Conservation (phyloP, 139 green algal species). For the Edaphochlamys debaryana region DNA sequence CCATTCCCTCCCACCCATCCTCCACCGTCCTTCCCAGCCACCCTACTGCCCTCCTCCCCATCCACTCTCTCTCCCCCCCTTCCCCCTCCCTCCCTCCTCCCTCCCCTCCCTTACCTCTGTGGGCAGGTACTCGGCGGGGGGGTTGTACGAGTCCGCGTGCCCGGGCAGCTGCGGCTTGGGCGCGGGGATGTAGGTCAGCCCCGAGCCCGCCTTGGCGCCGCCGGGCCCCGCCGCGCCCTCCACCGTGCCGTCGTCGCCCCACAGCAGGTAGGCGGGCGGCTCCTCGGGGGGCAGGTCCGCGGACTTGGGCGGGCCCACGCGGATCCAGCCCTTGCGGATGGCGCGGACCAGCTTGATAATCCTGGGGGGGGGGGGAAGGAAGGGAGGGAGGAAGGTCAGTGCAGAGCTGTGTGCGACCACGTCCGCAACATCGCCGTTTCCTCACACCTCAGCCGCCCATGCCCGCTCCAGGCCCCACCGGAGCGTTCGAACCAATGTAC, state of each 20-base stretch:
- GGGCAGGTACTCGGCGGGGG: slow-evolving; percentile 93
- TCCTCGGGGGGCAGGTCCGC: slow-evolving; percentile 91
- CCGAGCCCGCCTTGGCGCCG: slow-evolving; percentile 71
- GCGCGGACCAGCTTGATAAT: slow-evolving; percentile 82
- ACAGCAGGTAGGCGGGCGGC: slow-evolving; percentile 88
- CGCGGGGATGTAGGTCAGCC: slow-evolving; percentile 92
- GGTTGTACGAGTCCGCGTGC: slow-evolving; percentile 97
- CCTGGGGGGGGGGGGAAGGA: slow-evolving; percentile 28
- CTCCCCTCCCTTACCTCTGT: slow-evolving; percentile 69
- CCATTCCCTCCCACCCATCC: too few species aligned
- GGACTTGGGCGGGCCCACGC: slow-evolving; percentile 50
- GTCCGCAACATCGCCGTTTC: too few species aligned
- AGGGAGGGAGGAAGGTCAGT: background rate
- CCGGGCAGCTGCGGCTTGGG: slow-evolving; percentile 91
- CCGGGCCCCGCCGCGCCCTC: slow-evolving; percentile 6
- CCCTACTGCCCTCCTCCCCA: too few species aligned
- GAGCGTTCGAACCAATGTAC: too few species aligned
- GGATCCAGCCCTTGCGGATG: slow-evolving; percentile 94
- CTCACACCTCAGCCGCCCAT: too few species aligned
- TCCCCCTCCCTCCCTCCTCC: too few species aligned
- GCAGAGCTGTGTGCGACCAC: too few species aligned
- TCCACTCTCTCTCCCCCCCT: too few species aligned
- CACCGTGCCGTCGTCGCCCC: slow-evolving; percentile 84
- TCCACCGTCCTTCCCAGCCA: too few species aligned
- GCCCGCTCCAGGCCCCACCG: too few species aligned